Conservation (phyloP, 1,284 basidiomycete species). For the Austroboletus niveus region DNA sequence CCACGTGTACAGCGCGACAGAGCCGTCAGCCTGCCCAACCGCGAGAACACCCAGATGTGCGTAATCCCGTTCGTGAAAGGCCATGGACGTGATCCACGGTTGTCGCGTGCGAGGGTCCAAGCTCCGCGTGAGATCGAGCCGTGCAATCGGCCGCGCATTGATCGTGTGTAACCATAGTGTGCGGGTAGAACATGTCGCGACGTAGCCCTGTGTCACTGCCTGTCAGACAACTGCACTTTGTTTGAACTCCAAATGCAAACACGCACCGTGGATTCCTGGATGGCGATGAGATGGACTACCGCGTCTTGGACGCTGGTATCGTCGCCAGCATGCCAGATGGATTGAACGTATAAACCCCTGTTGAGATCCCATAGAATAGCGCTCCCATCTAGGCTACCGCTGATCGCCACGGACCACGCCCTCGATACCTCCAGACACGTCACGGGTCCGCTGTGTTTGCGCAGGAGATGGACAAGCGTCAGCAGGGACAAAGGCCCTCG, state of each 20-base stretch:
- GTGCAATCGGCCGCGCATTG: slow-evolving; percentile 69
- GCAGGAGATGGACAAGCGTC: slow-evolving; percentile 70
- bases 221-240: too few species aligned
- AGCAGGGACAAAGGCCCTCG: slow-evolving; percentile 23
- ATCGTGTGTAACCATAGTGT: slow-evolving; percentile 77
- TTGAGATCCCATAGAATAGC: slow-evolving; percentile 93
- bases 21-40: slow-evolving; percentile 64
- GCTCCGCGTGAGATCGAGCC: slow-evolving; percentile 54
- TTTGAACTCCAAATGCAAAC: too few species aligned
- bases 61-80: slow-evolving; percentile 82
- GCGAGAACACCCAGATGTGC: slow-evolving; percentile 67
- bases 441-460: slow-evolving; percentile 71
- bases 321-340: slow-evolving; percentile 66
- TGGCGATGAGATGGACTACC: slow-evolving; percentile 61
- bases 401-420: slow-evolving; percentile 82
- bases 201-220: slow-evolving; percentile 57
- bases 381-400: slow-evolving; percentile 82
- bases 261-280: slow-evolving; percentile 77
- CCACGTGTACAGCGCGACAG: slow-evolving; percentile 72
- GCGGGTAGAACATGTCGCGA: slow-evolving; percentile 74
- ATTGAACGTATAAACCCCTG: slow-evolving; percentile 71
- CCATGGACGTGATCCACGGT: slow-evolving; percentile 60
- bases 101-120: slow-evolving; percentile 34
- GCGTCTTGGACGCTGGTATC: slow-evolving; percentile 25
- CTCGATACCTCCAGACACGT: slow-evolving; percentile 73